phyloP scores from a whole-genome alignment of 352 stramenopile species.

The Halophytophthora batemanensis region DNA sequence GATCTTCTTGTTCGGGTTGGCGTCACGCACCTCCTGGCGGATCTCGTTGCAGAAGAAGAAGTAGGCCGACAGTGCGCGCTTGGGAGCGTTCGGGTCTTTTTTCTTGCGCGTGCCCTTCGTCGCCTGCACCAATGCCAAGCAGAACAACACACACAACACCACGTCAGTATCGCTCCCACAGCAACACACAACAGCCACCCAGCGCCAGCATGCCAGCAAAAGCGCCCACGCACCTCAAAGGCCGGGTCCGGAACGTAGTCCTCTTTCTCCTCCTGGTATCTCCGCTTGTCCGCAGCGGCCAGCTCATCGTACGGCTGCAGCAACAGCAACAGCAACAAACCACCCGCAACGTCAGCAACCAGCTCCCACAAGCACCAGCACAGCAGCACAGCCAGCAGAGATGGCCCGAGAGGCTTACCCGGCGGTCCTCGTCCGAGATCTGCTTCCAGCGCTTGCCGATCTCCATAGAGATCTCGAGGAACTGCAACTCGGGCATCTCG shows the following conservation, averaged over 20 bases:
- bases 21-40: slow-evolving; percentile 83
- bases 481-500: slow-evolving; percentile 83
- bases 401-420: slow-evolving; percentile 26
- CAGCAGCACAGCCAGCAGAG: slow-evolving; percentile 3
- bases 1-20: slow-evolving; percentile 94
- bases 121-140: not conserved
- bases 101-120: slow-evolving; percentile 71
- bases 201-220: not conserved
- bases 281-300: slow-evolving; percentile 80
- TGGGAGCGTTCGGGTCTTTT: slow-evolving; percentile 93
- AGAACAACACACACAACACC: slow-evolving; percentile 1
- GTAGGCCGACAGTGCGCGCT: slow-evolving; percentile 93
- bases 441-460: slow-evolving; percentile 84
- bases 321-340: slow-evolving; percentile 1
- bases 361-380: slow-evolving; percentile 1
- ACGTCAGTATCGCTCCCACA: not conserved
- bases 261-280: slow-evolving; percentile 87
- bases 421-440: slow-evolving; percentile 59
- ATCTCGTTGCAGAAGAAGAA: slow-evolving; percentile 96
- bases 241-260: slow-evolving; percentile 86
- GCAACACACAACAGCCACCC: not conserved
- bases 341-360: not conserved
- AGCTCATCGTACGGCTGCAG: slow-evolving; percentile 81
- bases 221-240: slow-evolving; percentile 37
- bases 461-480: slow-evolving; percentile 85